A percentile compares a stretch with the other conserved stretches of the same genome.
Evolutionary conservation across 495 filamentous ascomycete genomes (phyloP).

Genomic region (Thozetella sp.): DNA sequence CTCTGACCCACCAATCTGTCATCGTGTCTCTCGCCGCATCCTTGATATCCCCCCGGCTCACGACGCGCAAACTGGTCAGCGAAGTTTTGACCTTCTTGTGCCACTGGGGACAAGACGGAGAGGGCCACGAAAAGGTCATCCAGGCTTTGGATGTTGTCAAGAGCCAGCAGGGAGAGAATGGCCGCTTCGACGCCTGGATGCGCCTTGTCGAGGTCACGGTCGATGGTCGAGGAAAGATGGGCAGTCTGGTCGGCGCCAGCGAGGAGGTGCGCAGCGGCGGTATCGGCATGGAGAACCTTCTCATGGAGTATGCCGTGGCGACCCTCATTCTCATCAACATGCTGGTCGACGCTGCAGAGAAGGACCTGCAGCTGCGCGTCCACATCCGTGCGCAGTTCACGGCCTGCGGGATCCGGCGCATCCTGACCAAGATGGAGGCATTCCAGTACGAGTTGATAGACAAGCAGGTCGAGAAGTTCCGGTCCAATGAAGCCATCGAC

Average conservation of each 20-base stretch:
- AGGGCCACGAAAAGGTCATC: constrained; percentile 93
- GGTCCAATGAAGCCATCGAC: constrained; percentile 93
- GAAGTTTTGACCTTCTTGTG: constrained; percentile 96
- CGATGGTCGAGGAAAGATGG: constrained; percentile 97
- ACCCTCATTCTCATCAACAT: constrained; percentile 96
- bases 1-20: constrained; percentile 86
- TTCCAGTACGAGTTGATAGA: constrained; percentile 99
- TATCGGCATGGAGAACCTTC: constrained; percentile 97
- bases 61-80: constrained; percentile 92
- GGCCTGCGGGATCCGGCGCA: constrained; percentile 92
- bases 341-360: constrained; percentile 88
- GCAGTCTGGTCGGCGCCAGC: constrained; percentile 92
- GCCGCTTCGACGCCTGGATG: constrained; percentile 98
- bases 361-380: constrained; percentile 85
- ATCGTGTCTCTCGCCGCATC: constrained; percentile 87
- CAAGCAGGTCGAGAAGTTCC: constrained; percentile 95
- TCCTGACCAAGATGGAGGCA: constrained; percentile 94
- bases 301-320: constrained; percentile 98
- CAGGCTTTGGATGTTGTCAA: constrained; percentile 94
- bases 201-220: constrained; percentile 96
- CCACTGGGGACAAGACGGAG: constrained; percentile 84
- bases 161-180: constrained; percentile 85
- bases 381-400: constrained; percentile 97
- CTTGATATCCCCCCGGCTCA: constrained; percentile 84
- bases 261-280: constrained; percentile 97